Percentiles rank a stretch among this genome's conserved stretches.
Evolutionary conservation across 192 early-diverging fungal genomes (phyloP).

Genomic region (Coemansia asiatica): DNA sequence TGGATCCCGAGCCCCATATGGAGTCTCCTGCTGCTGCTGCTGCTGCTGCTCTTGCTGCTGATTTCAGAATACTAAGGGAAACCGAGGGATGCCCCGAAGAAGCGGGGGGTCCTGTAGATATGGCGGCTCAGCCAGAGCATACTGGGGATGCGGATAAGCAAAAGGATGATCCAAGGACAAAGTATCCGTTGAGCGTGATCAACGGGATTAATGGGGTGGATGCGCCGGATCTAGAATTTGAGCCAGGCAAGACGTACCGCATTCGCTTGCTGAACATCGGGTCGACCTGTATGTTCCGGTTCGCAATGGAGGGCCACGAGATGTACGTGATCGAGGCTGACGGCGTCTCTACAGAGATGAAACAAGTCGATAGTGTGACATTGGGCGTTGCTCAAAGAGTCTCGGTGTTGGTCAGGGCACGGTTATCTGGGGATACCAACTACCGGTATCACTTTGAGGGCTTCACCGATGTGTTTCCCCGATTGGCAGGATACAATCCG

Average conservation of each 20-base stretch:
- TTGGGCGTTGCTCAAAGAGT: conserved; percentile 76
- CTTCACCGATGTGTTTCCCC: conserved; percentile 68
- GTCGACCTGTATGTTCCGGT: conserved; percentile 65
- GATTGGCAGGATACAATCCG: conserved; percentile 53
- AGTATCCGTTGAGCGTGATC: conserved; percentile 55
- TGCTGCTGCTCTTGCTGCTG: too few species aligned
- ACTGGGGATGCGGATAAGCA: background rate
- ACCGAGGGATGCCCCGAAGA: background rate
- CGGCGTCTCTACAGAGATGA: conserved; percentile 61
- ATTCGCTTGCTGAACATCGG: conserved; percentile 76
- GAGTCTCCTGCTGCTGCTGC: too few species aligned
- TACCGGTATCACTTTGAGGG: conserved; percentile 69
- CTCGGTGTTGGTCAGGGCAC: conserved; percentile 77
- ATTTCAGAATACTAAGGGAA: background rate
- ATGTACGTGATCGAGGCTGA: conserved; percentile 80
- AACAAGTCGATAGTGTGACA: conserved; percentile 56
- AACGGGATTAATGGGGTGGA: conserved; percentile 57
- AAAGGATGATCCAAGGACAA: conserved; percentile 3
- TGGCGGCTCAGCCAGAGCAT: background rate
- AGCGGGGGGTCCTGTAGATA: background rate
- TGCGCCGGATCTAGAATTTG: conserved; percentile 59
- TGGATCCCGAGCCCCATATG: background rate
- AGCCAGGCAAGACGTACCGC: conserved; percentile 76
- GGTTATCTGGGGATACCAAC: conserved; percentile 56
- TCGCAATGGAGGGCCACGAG: conserved; percentile 75